Conservation (phyloP, 306 rosid species). For the Spatholobus suberectus region DNA sequence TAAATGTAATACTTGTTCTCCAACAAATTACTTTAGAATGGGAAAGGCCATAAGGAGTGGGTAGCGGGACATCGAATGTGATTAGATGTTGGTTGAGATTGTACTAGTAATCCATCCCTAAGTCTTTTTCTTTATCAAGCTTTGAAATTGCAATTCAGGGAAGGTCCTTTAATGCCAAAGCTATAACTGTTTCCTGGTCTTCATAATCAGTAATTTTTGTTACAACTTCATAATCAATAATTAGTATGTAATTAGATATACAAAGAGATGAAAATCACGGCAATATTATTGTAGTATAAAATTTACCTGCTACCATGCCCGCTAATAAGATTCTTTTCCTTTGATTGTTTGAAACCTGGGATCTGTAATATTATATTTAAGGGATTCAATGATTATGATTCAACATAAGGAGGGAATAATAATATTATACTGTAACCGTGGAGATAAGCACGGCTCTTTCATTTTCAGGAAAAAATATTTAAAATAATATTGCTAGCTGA, state of each 20-base stretch:
- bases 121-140: constrained; percentile 1
- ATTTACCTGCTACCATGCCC: neutral
- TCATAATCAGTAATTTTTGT: neutral
- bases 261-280: neutral
- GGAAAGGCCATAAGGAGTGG: neutral
- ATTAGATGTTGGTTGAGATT: neutral
- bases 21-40: neutral
- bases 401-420: neutral
- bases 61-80: neutral
- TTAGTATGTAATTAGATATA: neutral
- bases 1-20: neutral
- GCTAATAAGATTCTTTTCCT: neutral
- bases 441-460: neutral
- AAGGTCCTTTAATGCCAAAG: neutral
- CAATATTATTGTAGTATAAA: neutral
- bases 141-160: neutral
- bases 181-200: neutral
- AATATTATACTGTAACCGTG: neutral
- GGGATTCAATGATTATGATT: neutral
- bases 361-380: neutral
- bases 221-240: neutral
- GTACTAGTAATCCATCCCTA: neutral
- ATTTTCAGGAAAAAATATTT: neutral
- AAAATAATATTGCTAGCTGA: neutral
- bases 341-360: neutral